Evolutionary conservation across 106 monocot genomes (phyloP), one percentile per base, ranked within the genome.

Genomic region (Dactylorhiza incarnata): DNA sequence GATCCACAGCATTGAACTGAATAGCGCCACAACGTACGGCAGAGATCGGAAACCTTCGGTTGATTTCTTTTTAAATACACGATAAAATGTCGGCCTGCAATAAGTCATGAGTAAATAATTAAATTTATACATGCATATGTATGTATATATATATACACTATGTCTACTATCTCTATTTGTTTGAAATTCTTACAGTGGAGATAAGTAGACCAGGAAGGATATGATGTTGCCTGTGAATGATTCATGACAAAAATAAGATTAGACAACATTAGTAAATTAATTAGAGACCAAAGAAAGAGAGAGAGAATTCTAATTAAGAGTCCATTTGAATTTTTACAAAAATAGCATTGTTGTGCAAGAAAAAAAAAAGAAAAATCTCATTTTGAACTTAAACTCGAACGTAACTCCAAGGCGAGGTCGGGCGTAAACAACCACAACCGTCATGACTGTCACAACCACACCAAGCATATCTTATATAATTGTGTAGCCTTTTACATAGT

Each of bases 151-250:
- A 7, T 5, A 61, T 22, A 0, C 9, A 65, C 65, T 37, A 12
- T 26, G 25, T 3, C 4, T 20, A 2, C n/a, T 19, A 22, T 20
- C 1, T 20, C 22, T 5, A 65, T 2, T 46, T 45, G 69, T 45
- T 52, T 24, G 5, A 45, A 11, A 69, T 54, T 61, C 84, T 87
- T 84, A 87, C 87, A 82, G 68, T 53, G 87, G 87, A 66, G 87
- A 61, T 44, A 87, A 82, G 73, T 71, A 84, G 66, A 87, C 84
- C 79, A 82, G 73, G 76, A 84, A 87, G 54, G 87, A 87, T 49
- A 87, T 79, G 54, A 84, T 11, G 68, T 87, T 84, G 48, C 87
- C 87, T 87, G 46, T 54, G 75, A 79, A 46, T 23, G 2, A 82
- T 37, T 48, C 47, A 49, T 49, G 9, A 72, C 10, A 9, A 22